Conservation (phyloP, 1,139 yeast species). For the Diutina neorugosa region DNA sequence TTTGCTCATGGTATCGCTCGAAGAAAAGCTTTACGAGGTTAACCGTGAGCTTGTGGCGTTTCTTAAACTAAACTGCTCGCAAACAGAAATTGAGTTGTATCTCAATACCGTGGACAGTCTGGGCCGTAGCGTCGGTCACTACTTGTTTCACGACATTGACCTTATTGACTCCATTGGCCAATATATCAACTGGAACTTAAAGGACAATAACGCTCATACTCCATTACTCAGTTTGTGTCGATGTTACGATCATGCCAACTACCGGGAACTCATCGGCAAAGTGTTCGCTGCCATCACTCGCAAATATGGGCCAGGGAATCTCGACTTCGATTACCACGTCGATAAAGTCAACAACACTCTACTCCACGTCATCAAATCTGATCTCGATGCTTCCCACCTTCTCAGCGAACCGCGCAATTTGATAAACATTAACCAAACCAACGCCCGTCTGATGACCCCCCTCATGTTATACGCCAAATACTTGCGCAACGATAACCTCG, state of each 20-base stretch:
- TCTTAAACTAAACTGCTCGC: slow-evolving; percentile 29
- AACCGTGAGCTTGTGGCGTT: slow-evolving; percentile 36
- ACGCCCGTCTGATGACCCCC: slow-evolving; percentile 53
- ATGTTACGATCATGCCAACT: slow-evolving; percentile 68
- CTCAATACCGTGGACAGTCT: slow-evolving; percentile 38
- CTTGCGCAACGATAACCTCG: slow-evolving; percentile 49
- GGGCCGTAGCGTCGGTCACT: slow-evolving; percentile 62
- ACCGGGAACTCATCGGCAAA: slow-evolving; percentile 33
- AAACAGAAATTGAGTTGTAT: slow-evolving; percentile 35
- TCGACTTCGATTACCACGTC: slow-evolving; percentile 47
- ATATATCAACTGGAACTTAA: slow-evolving; percentile 56
- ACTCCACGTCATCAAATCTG: slow-evolving; percentile 51
- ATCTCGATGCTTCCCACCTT: slow-evolving; percentile 27
- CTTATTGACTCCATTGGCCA: slow-evolving; percentile 45
- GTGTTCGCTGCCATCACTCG: slow-evolving; percentile 34
- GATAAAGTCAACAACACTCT: slow-evolving; percentile 68
- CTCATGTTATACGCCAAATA: slow-evolving; percentile 61
- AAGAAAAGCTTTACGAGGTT: slow-evolving; percentile 38
- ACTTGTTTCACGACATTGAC: slow-evolving; percentile 46
- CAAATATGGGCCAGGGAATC: slow-evolving; percentile 22
- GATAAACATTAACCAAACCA: slow-evolving; percentile 50
- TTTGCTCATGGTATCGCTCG: slow-evolving; percentile 49
- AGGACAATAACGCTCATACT: slow-evolving; percentile 61
- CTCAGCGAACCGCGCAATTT: slow-evolving; percentile 18
- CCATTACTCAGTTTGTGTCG: slow-evolving; percentile 70